A percentile compares a stretch with the other conserved stretches of the same genome.
These are phyloP conservation scores for Kondoa subrosea DNA, from an alignment of 768 basidiomycete species.

Conservation along the genomic window DNA sequence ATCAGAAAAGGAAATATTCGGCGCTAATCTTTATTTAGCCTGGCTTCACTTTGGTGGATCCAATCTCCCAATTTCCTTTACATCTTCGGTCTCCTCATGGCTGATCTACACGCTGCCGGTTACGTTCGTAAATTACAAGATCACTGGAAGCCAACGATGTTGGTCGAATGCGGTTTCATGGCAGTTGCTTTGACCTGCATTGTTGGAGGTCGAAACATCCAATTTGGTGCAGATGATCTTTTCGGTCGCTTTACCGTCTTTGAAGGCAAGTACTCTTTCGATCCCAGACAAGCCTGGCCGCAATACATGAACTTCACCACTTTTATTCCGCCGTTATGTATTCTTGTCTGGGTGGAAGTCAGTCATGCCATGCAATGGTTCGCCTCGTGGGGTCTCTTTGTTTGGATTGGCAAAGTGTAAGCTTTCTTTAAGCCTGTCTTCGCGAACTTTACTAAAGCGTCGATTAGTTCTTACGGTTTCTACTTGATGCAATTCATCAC, in stretches of 20 bases:
- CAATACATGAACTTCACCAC: constrained; percentile 24
- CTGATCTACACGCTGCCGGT: constrained; percentile 29
- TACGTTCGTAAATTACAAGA: constrained; percentile 29
- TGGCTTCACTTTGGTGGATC: background rate
- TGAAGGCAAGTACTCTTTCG: constrained; percentile 27
- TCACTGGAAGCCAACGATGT: constrained; percentile 29
- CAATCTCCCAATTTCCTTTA: constrained; percentile 17
- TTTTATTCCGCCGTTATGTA: constrained; percentile 25
- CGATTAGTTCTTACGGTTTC: constrained; percentile 28
- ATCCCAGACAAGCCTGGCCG: constrained; percentile 27
- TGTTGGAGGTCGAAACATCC: constrained; percentile 26
- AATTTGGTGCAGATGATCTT: constrained; percentile 25
- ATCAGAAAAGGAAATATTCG: constrained; percentile 28
- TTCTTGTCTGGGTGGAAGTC: constrained; percentile 29
- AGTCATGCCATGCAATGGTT: constrained; percentile 31
- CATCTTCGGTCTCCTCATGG: constrained; percentile 27
- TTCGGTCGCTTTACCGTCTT: constrained; percentile 27
- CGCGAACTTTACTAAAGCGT: background rate
- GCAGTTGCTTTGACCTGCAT: constrained; percentile 27
- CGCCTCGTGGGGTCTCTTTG: constrained; percentile 28
- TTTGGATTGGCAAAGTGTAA: constrained; percentile 30
- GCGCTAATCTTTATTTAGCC: constrained; percentile 1
- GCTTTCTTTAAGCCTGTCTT: too few relatives aligned
- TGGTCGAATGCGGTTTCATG: constrained; percentile 26
- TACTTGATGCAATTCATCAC: constrained; percentile 32